Evolutionary conservation across 306 rosid genomes (phyloP), one percentile per base, ranked within the genome.

Genomic region (Arachis stenosperma): DNA sequence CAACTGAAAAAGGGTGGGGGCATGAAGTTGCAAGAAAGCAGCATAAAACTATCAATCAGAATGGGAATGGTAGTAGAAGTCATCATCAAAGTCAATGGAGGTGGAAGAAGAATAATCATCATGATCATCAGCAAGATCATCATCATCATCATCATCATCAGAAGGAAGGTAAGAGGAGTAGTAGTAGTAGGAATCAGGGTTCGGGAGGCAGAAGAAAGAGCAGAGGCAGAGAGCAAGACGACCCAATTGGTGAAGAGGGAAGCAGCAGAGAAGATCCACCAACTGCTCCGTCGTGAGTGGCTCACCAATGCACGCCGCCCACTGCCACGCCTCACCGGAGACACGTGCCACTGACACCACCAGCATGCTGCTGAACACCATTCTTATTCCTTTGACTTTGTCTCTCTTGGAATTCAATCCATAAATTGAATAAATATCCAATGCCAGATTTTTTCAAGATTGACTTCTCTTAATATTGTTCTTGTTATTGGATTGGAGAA

Each of bases 171-270:
- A 83, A 56, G 83, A 69, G 2, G 37, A 33, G 2, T 33, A 33
- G 37, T 33, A 33, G 75, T 81, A 81, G 73, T 67, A 79, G 5
- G 88, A 65, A 71, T 78, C 75, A 0, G 88, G 79, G 3, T 81
- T 88, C 62, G 93, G 92, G 48, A 85, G 61, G 72, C 98, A 92
- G 74, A 92, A 75, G 74, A 89, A 88, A 41, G 89, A 77, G 86
- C 94, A 90, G 29, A 92, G 76, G 74, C 96, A 88, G 46, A 92
- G 76, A 66, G 90, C 81, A 2, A 92, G 44, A 15, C 92, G 90
- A 82, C 91, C 85, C 69, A 90, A 55, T 52, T 90, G 96, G 61
- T 84, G 98, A 36, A 92, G 42, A 73, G 98, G 98, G 72, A 89
- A 82, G 58, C 86, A 76, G 65, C 76, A 82, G 41, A 92, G 69